Base-by-base conservation (phyloP, 2,329 filamentous ascomycete genomes). In the Basipetospora chlamydospora region DNA sequence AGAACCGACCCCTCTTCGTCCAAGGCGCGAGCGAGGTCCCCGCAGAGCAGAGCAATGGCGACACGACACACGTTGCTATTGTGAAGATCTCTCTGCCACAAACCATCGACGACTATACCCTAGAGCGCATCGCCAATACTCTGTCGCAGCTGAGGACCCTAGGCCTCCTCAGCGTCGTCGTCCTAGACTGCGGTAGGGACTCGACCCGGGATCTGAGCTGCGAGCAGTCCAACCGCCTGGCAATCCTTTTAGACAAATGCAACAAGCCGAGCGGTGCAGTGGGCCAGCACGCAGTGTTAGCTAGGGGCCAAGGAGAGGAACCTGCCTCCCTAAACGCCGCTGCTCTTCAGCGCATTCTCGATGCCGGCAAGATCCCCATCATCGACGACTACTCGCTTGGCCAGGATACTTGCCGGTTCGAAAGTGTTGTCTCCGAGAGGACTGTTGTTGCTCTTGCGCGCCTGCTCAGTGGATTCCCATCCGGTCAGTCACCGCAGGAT, bases 61-160 rank as follows among this genome's bases (percentile, higher is more conserved):
- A 22, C 9, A 12, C 17, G 9, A 7, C 26, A 17, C 55, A 94
- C 54, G 66, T 94, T 40, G 87, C 90, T 12, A 61, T 98, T 39
- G 77, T 95, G 44, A 94, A 93, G 57, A 66, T 98, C 38, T 73
- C 80, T 37, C 70, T 72, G 29, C 79, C 85, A 0, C 78, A 92
- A 47, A 57, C 65, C 2, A 67, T 92, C 32, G 69, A 82, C 47
- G 70, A 86, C 41, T 58, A 63, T 2, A 81, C 74, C 0, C 53
- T 96, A 9, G 58, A 69, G 31, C 87, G 85, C 1, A 74, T 96
- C 40, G 84, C 80, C 5, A 76, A 79, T 52, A 96, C 90, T 0
- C 59, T 98, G 28, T 77, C 78, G 21, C 88, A 94, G 53, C 73
- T 98, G 34, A 73, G 77, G 26, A 76, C 79, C 36, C 68, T 98